phyloP scores from a whole-genome alignment of 1,284 basidiomycete species.

The Pseudozyma hubeiensis region DNA sequence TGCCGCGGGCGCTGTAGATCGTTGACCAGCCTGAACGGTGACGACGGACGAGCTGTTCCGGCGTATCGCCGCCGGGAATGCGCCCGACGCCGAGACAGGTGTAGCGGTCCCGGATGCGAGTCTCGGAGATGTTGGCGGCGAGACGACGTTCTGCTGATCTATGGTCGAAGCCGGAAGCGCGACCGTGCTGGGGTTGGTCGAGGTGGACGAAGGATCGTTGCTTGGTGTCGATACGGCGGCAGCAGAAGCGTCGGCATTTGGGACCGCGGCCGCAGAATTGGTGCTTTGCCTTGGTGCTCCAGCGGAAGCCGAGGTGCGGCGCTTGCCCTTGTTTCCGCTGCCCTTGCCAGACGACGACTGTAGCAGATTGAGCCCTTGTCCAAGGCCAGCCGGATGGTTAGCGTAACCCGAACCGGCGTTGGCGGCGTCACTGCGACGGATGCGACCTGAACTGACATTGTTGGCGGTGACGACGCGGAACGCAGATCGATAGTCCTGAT shows the following conservation, averaged over 20 bases:
- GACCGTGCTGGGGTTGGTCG: conserved; percentile 25
- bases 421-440: conserved; percentile 17
- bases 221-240: conserved; percentile 2
- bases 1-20: conserved; percentile 6
- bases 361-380: conserved; percentile 32
- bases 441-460: conserved; percentile 47
- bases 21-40: conserved; percentile 26
- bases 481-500: conserved; percentile 57
- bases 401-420: conserved; percentile 11
- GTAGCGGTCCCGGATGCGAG: conserved; percentile 25
- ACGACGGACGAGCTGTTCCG: conserved; percentile 25
- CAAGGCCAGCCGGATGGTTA: conserved; percentile 21
- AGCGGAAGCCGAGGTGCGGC: conserved; percentile 23
- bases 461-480: conserved; percentile 60
- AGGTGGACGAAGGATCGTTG: conserved; percentile 1
- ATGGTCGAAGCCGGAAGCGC: conserved; percentile 29
- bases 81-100: conserved; percentile 9
- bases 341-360: conserved; percentile 15
- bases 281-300: conserved; percentile 22
- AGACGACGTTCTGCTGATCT: conserved; percentile 24
- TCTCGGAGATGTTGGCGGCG: conserved; percentile 29
- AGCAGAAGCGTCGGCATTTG: conserved; percentile 1
- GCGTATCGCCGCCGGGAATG: conserved; percentile 3
- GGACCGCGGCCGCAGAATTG: conserved; percentile 6
- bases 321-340: conserved; percentile 20